These are phyloP conservation scores for Lactifluus piperatus DNA, from an alignment of 768 basidiomycete species.

Conservation along the genomic window DNA sequence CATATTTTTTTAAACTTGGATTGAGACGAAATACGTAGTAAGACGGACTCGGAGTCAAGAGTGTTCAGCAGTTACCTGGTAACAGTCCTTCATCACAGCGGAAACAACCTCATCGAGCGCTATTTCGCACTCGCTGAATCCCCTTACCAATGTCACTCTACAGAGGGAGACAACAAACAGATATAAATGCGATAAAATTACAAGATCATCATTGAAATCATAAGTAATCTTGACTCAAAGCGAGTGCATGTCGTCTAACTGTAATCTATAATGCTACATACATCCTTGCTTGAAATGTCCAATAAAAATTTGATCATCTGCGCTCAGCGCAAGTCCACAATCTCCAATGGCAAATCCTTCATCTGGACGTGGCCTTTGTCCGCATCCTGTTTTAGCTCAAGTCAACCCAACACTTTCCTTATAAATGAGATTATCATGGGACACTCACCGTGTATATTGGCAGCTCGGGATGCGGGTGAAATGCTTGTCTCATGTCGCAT, in stretches of 20 bases:
- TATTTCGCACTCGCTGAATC: not conserved
- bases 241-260: not conserved
- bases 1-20: too few species aligned
- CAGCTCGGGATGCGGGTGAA: slow-evolving; percentile 77
- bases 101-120: too few species aligned
- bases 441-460: slow-evolving; percentile 78
- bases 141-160: not conserved
- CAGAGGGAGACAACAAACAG: not conserved
- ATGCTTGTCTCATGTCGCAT: slow-evolving; percentile 65
- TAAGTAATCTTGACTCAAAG: not conserved
- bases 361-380: slow-evolving; percentile 81
- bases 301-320: not conserved
- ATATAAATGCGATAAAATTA: slow-evolving; percentile 1
- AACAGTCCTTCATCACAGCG: not conserved
- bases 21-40: too few species aligned
- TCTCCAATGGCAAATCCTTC: slow-evolving; percentile 64
- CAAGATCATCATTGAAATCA: not conserved
- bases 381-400: slow-evolving; percentile 46
- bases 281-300: not conserved
- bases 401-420: not conserved
- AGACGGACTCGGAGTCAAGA: too few species aligned
- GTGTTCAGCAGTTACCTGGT: too few species aligned
- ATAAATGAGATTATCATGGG: not conserved
- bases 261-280: slow-evolving; percentile 1
- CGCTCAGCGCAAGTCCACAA: slow-evolving; percentile 63